Evolutionary conservation across 352 stramenopile species (phyloP), one percentile per base, ranked within the genome.

Genomic region (Globisporangium lucens): DNA sequence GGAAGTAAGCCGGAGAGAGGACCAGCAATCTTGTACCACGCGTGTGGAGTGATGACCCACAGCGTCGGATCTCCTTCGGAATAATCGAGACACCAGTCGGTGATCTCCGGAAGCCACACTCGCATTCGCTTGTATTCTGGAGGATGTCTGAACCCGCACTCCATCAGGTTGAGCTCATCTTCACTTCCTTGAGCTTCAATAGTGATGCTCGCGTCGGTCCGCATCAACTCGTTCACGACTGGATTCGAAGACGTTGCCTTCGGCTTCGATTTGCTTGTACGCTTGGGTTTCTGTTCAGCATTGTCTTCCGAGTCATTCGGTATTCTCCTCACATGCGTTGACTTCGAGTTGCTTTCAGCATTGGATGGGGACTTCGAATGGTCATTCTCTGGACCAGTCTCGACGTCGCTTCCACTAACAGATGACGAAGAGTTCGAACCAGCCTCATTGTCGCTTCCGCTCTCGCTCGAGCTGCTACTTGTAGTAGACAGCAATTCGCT

Each of bases 71-170:
- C 87, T 17, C 87, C 87, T 63, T 95, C 85, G 20, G 85, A 87
- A 63, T 93, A 95, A 56, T 95, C 87, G n/a, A 95, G 69, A 67
- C 87, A 95, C 87, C 87, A 95, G 65, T 95, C 87, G 7, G 83
- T 89, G 62, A 95, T 93, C 71, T 95, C 85, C 56, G 85, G 85
- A 47, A 95, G 78, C 82, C 83, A 95, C 36, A 95, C 82, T 35
- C 87, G 83, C 65, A 77, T 59, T 24, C 84, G 78, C 17, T 83
- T 77, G 66, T 90, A 92, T 13, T 81, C 74, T 29, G 68, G 29
- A 38, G 87, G 87, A 68, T 94, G 83, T 41, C 87, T 80, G 33
- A 93, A 94, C 15, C 84, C 80, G 53, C 87, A 94, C 52, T 94
- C 87, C 73, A 91, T 77, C 63, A 93, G 63, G 35, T 94, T 92